Conservation (phyloP, 257 asterid species). For the Anisodus acutangulus region DNA sequence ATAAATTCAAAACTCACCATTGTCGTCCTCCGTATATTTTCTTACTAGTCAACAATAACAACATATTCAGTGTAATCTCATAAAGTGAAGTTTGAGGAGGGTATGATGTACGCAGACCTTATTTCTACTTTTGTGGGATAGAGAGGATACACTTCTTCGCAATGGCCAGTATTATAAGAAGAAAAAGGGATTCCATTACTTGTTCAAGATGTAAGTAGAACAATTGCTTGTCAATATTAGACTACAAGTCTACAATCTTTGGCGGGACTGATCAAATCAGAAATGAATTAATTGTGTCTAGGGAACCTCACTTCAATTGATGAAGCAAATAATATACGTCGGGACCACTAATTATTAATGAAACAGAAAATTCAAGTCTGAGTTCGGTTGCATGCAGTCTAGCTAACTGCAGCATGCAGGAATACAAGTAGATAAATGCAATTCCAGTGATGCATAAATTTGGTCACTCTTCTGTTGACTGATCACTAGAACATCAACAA, state of each 20-base stretch:
- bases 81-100: no score
- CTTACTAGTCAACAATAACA: no score
- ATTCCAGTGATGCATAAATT: neutral
- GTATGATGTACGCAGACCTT: no score
- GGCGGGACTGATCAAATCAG: neutral
- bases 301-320: conserved; percentile 26
- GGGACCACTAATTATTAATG: neutral
- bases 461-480: neutral
- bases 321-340: neutral
- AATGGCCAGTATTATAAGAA: neutral
- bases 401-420: neutral
- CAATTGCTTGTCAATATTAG: neutral
- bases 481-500: no score
- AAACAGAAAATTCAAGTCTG: neutral
- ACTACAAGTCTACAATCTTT: neutral
- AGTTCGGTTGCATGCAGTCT: neutral
- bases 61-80: no score
- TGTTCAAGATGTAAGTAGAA: neutral
- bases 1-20: no score
- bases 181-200: neutral
- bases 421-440: neutral
- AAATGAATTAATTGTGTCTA: conserved; percentile 19
- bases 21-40: no score
- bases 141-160: neutral
- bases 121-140: no score